Conservation (phyloP, 805 yeast genomes). For the Metschnikowia cubensis region DNA sequence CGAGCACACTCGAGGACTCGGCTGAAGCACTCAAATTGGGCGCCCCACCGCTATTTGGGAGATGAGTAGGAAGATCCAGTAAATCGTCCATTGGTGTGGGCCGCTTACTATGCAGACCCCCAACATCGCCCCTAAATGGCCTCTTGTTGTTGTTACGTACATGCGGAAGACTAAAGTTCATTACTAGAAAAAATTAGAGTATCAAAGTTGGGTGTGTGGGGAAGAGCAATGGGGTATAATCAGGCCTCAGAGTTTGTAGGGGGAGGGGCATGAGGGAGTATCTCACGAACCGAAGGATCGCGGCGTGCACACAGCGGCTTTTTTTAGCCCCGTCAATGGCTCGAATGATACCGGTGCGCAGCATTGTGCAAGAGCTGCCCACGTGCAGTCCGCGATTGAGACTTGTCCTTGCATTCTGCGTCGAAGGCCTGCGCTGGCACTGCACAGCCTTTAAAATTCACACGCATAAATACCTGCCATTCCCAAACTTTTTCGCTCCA, state of each 20-base stretch:
- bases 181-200: background rate
- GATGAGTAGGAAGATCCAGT: conserved; percentile 37
- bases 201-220: background rate
- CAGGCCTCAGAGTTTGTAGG: background rate
- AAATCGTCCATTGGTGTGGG: conserved; percentile 10
- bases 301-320: background rate
- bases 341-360: background rate
- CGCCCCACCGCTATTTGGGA: conserved; percentile 25
- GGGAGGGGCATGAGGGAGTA: background rate
- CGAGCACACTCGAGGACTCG: background rate
- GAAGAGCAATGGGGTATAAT: background rate
- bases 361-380: background rate
- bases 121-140: background rate
- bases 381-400: background rate
- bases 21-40: background rate
- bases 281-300: background rate
- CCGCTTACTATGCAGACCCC: background rate
- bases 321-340: background rate
- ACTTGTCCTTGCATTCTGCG: background rate
- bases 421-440: conserved; percentile 1
- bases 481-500: background rate
- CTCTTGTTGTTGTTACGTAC: background rate
- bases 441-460: conserved; percentile 1
- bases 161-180: conserved; percentile 2
- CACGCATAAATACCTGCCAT: conserved; percentile 1